These are phyloP conservation scores for Vinca minor DNA, from an alignment of 257 asterid genomes.

Conservation along the genomic window DNA sequence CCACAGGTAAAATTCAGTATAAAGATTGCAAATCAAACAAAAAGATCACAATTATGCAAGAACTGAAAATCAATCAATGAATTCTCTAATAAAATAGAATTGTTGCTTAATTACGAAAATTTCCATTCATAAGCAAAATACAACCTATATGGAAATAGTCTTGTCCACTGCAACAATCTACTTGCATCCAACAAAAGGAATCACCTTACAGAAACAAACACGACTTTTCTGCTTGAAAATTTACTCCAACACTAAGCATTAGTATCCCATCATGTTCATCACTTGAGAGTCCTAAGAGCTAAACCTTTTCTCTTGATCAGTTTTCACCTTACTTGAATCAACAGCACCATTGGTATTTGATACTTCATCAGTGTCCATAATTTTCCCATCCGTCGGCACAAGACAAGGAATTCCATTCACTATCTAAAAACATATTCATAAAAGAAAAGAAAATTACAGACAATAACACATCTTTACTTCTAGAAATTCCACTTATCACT, in stretches of 20 bases:
- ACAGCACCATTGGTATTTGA: slow-evolving; percentile 14
- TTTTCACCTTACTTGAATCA: slow-evolving; percentile 14
- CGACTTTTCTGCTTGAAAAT: not conserved
- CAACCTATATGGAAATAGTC: not conserved
- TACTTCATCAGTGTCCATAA: slow-evolving; percentile 25
- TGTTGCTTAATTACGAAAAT: not conserved
- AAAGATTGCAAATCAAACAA: not conserved
- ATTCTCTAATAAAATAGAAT: not conserved
- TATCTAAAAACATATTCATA: slow-evolving; percentile 22
- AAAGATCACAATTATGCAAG: not conserved
- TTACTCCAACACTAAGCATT: not conserved
- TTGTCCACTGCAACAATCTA: no score
- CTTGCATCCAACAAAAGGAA: not conserved
- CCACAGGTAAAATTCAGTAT: not conserved
- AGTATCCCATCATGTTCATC: not conserved
- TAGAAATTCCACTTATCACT: not conserved
- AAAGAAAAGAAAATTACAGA: slow-evolving; percentile 7
- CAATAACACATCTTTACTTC: not conserved
- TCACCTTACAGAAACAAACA: not conserved
- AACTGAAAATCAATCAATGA: not conserved
- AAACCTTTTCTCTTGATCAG: slow-evolving; percentile 13
- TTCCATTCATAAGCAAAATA: not conserved
- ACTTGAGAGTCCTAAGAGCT: slow-evolving; percentile 7
- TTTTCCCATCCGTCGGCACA: slow-evolving; percentile 50
- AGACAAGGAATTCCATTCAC: slow-evolving; percentile 70